Evolutionary conservation across 2,329 filamentous ascomycete species (phyloP).

Genomic region (Xylaria sp.): DNA sequence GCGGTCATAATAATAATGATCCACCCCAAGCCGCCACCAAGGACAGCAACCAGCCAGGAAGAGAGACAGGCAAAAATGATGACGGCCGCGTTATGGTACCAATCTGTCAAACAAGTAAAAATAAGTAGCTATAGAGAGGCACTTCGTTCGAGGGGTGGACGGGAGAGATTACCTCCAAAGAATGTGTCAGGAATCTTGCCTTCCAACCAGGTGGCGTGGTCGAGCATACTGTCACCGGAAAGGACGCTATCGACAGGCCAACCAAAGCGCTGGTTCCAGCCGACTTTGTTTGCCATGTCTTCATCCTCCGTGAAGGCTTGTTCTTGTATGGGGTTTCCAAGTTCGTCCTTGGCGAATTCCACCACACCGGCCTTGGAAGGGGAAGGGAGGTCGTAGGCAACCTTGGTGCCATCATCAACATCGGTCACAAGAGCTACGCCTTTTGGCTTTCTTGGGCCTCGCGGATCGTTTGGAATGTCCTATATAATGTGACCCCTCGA

Average conservation of each 20-base stretch:
- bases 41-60: conserved; percentile 88
- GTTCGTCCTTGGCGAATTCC: conserved; percentile 60
- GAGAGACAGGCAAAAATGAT: conserved; percentile 91
- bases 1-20: conserved; percentile 90
- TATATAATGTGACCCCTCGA: conserved; percentile 48
- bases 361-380: conserved; percentile 77
- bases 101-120: conserved; percentile 66
- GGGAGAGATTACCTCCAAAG: conserved; percentile 74
- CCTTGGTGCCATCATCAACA: conserved; percentile 74
- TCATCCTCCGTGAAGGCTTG: conserved; percentile 65
- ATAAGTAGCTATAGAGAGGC: conserved; percentile 10
- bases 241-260: conserved; percentile 67
- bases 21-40: conserved; percentile 94
- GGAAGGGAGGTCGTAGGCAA: conserved; percentile 80
- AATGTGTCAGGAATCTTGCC: conserved; percentile 86
- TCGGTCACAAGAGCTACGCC: conserved; percentile 81
- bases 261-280: conserved; percentile 90
- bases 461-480: conserved; percentile 72
- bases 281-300: conserved; percentile 68
- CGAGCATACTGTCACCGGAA: conserved; percentile 76
- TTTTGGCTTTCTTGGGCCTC: conserved; percentile 66
- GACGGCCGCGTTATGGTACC: conserved; percentile 97
- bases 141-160: conserved; percentile 17
- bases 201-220: conserved; percentile 90
- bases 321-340: conserved; percentile 62